Base-by-base conservation (phyloP, 345 rosid species). In the Gossypium ekmanianum region DNA sequence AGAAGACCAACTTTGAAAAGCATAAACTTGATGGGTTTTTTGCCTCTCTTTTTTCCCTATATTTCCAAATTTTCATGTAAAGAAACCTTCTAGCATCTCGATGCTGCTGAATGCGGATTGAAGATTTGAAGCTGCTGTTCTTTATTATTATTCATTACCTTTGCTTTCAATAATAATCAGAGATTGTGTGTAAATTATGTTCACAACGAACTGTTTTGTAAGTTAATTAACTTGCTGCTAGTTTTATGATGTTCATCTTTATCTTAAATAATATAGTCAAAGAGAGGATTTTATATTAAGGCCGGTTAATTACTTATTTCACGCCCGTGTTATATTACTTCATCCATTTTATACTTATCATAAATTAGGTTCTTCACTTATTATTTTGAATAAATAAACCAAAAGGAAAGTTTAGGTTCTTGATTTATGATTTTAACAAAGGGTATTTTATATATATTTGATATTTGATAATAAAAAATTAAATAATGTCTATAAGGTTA, bases 1-100 rank as follows among this genome's bases (percentile, higher is more conserved):
- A 76, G 80, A 77, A 65, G 70, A 45, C 74, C 70, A 78, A 34
- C 55, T 72, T 75, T 75, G 78, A 74, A 78, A 74, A 74, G 29
- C 45, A 18, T 18, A 27, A 6, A 9, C 3, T 10, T 3, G 17
- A 47, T 10, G 77, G 55, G 17, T 73, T 22, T 58, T 57, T 52
- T 34, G 41, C 41, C 41, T 5, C 27, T 10, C 55, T 74, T 34
- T 63, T 2, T 63, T 2, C 61, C 13, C 24, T 55, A 34, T 34
- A 34, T 34, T 54, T 72, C 29, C 5, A 27, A 11, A 9, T n/a
- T 52, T 78, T 2, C 9, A 0, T 16, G 1, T 12, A 11, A 22
- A 68, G 9, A 75, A 29, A 62, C n/a, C 68, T 76, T 54, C 78
- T 61, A 65, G 81, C 71, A 68, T 12, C 14, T 12, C 13, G 16